A percentile compares a stretch with the other conserved stretches of the same genome.
phyloP scores from a whole-genome alignment of 192 early-diverging fungal species.

The Coemansia sp. region DNA sequence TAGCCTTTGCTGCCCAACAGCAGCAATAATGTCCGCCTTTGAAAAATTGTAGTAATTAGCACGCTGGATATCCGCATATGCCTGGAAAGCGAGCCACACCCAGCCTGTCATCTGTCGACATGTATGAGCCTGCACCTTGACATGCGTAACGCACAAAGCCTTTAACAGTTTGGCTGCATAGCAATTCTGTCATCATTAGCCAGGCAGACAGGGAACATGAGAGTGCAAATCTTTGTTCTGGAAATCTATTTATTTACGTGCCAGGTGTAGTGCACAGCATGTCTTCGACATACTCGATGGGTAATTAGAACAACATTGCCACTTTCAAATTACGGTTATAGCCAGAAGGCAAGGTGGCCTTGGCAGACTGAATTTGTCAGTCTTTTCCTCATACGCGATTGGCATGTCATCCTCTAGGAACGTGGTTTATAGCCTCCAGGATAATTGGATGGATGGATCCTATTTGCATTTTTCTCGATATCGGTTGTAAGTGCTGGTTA shows the following conservation, averaged over 20 bases:
- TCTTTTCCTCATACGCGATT: too few relatives aligned
- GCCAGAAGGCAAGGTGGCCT: neutral
- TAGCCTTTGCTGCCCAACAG: too few relatives aligned
- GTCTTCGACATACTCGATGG: neutral
- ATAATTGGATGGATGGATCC: too few relatives aligned
- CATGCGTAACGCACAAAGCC: neutral
- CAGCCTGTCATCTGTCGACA: neutral
- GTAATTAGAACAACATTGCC: neutral
- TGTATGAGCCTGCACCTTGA: neutral
- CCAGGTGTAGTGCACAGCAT: neutral
- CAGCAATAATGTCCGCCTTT: neutral
- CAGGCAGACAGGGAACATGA: neutral
- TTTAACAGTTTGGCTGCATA: neutral
- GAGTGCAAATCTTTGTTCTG: neutral
- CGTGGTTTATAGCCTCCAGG: too few relatives aligned
- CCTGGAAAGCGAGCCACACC: neutral
- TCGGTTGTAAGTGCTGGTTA: too few relatives aligned
- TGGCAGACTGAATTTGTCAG: slow-evolving; percentile 23
- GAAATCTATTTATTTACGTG: neutral
- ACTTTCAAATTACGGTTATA: neutral
- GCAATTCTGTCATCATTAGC: neutral
- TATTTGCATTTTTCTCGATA: too few relatives aligned
- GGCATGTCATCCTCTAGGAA: too few relatives aligned
- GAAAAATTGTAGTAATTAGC: neutral
- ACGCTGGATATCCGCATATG: neutral